Conservation (phyloP, 805 yeast genomes). For the Wickerhamiella lipophila region DNA sequence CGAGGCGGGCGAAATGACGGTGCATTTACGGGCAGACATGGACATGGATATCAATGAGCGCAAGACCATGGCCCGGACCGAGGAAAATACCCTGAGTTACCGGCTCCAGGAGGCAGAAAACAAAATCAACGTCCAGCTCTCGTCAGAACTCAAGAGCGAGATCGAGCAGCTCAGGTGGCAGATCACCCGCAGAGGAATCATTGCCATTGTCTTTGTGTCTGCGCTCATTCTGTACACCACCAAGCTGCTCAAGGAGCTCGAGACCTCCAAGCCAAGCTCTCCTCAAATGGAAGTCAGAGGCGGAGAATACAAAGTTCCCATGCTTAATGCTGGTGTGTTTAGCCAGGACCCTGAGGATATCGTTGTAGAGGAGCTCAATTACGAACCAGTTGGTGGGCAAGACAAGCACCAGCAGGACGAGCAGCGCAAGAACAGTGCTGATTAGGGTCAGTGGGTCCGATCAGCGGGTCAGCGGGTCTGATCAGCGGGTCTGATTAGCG, state of each 20-base stretch:
- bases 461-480: no score
- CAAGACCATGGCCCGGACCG: constrained; percentile 67
- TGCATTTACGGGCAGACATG: constrained; percentile 56
- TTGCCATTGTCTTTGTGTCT: constrained; percentile 58
- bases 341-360: constrained; percentile 27
- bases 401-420: background rate
- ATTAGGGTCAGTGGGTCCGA: background rate
- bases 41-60: constrained; percentile 79
- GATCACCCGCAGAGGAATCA: constrained; percentile 74
- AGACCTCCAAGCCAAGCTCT: constrained; percentile 21
- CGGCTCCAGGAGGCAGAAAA: constrained; percentile 72
- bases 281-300: constrained; percentile 13
- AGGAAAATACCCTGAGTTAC: constrained; percentile 53
- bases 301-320: constrained; percentile 24
- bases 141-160: constrained; percentile 70
- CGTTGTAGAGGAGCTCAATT: constrained; percentile 29
- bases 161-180: constrained; percentile 89
- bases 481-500: no score
- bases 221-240: constrained; percentile 47
- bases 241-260: constrained; percentile 25
- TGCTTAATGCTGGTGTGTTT: constrained; percentile 21
- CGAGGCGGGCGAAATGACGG: constrained; percentile 52
- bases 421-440: background rate
- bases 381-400: constrained; percentile 6
- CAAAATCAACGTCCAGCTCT: constrained; percentile 68